phyloP scores from a whole-genome alignment of 805 yeast genomes.

The Candida ponderosae region DNA sequence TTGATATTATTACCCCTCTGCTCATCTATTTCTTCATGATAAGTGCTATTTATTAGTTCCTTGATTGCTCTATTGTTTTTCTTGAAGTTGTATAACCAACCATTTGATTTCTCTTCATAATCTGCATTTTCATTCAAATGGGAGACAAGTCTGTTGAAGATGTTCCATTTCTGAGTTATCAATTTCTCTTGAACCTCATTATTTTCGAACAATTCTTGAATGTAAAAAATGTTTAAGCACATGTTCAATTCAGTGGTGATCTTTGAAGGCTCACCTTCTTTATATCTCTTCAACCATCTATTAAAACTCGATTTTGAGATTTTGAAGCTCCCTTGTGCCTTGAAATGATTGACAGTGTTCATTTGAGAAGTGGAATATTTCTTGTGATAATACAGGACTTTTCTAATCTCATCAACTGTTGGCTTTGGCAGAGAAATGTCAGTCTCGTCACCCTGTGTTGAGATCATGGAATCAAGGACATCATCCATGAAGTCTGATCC shows the following conservation, averaged over 20 bases:
- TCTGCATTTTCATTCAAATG: conserved; percentile 3
- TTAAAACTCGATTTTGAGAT: conserved; percentile 31
- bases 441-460: too few species aligned
- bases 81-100: conserved; percentile 34
- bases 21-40: background rate
- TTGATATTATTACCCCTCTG: background rate
- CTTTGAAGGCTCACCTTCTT: conserved; percentile 23
- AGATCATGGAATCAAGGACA: too few species aligned
- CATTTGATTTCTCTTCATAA: conserved; percentile 23
- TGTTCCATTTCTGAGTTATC: conserved; percentile 23
- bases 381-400: conserved; percentile 28
- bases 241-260: conserved; percentile 19
- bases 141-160: conserved; percentile 3
- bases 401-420: conserved; percentile 28
- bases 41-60: conserved; percentile 14
- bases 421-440: conserved; percentile 31
- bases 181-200: conserved; percentile 20
- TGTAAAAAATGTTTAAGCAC: conserved; percentile 28
- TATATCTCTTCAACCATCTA: conserved; percentile 26
- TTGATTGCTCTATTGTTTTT: conserved; percentile 20
- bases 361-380: conserved; percentile 25
- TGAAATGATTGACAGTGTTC: conserved; percentile 26
- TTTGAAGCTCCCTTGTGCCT: conserved; percentile 21
- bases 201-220: conserved; percentile 25
- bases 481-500: too few species aligned